phyloP scores from a whole-genome alignment of 176 grass and related monocot species.

The Hordeum marinum region DNA sequence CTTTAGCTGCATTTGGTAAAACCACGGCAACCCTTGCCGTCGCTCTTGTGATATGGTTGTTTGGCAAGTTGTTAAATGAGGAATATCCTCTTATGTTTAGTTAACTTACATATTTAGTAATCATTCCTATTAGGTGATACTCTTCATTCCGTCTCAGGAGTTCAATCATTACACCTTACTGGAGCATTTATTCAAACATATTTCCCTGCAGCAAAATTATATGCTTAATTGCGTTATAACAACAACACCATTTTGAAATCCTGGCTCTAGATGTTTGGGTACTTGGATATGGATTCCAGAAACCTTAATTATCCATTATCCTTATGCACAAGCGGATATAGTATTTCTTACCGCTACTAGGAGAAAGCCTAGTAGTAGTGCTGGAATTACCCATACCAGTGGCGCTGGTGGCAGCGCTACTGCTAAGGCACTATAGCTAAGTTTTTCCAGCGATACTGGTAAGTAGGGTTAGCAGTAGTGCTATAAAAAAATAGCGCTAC shows the following conservation, averaged over 20 bases:
- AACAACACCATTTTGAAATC: no score
- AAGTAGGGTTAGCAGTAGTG: no score
- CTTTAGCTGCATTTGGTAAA: slow-evolving; percentile 73
- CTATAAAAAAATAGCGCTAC: no score
- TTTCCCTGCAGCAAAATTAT: slow-evolving; percentile 68
- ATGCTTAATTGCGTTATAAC: no score
- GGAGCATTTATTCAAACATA: slow-evolving; percentile 95
- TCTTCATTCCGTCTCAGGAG: slow-evolving; percentile 75
- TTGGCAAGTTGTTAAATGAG: not conserved
- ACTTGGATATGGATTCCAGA: slow-evolving; percentile 67
- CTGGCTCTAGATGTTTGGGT: slow-evolving; percentile 53
- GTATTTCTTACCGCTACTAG: slow-evolving; percentile 53
- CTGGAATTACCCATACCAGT: no score
- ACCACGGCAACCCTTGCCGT: slow-evolving; percentile 15
- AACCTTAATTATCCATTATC: slow-evolving; percentile 45
- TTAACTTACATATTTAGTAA: not conserved
- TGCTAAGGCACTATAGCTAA: no score
- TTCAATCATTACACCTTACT: slow-evolving; percentile 69
- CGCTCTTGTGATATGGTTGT: no score
- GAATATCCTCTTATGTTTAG: slow-evolving; percentile 6
- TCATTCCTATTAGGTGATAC: slow-evolving; percentile 65
- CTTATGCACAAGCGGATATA: slow-evolving; percentile 47
- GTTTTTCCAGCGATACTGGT: no score
- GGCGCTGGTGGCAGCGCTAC: no score
- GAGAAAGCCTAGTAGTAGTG: no score